phyloP scores from a whole-genome alignment of 176 grass and related monocot genomes.

The Juncus inflexus region DNA sequence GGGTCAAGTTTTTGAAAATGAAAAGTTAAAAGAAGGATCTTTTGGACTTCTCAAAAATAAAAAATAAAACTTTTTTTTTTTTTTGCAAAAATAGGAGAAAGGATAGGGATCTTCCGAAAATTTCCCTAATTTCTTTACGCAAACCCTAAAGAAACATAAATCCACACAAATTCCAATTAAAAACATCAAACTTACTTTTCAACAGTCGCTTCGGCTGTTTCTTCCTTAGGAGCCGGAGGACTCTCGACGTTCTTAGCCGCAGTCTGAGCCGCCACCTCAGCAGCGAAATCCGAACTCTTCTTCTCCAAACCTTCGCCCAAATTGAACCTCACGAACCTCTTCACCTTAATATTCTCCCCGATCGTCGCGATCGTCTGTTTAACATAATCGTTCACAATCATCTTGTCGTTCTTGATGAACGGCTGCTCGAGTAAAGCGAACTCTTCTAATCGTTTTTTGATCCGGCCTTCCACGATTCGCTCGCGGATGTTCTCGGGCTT shows the following conservation, averaged over 20 bases:
- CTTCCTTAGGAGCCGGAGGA: constrained; percentile 32
- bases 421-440: constrained; percentile 88
- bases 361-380: constrained; percentile 89
- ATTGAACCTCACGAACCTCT: constrained; percentile 84
- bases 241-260: constrained; percentile 24
- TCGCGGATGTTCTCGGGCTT: constrained; percentile 83
- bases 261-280: constrained; percentile 94
- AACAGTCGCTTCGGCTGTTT: constrained; percentile 48
- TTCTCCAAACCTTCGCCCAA: constrained; percentile 97
- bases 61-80: no score
- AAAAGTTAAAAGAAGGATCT: no score
- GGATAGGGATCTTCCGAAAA: no score
- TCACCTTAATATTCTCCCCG: constrained; percentile 96
- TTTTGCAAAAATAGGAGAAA: no score
- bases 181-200: constrained; percentile 56
- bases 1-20: no score
- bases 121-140: no score
- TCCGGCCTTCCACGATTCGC: constrained; percentile 92
- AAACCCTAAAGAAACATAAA: no score
- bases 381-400: constrained; percentile 77
- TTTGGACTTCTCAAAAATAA: no score
- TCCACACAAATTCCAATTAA: no score
- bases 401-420: constrained; percentile 95
- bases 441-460: constrained; percentile 90
- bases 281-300: constrained; percentile 90